Evolutionary conservation across 1,139 yeast genomes (phyloP).

Genomic region (Hansenula sp.): DNA sequence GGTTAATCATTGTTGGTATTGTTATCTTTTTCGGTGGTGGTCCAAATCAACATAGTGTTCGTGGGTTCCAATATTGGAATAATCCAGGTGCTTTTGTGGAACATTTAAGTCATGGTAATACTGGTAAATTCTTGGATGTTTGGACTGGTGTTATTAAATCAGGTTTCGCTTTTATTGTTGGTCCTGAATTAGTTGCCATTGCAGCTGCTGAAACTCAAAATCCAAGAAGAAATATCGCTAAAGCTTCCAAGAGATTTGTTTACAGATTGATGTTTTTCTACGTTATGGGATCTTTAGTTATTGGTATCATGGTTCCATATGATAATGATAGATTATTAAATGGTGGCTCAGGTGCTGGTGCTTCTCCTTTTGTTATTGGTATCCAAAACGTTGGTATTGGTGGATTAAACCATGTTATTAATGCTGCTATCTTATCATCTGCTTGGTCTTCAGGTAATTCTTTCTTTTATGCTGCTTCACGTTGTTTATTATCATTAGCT

Average conservation of each 20-base stretch:
- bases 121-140: conserved; percentile 69
- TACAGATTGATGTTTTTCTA: conserved; percentile 65
- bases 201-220: conserved; percentile 72
- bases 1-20: conserved; percentile 65
- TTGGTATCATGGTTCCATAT: conserved; percentile 53
- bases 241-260: conserved; percentile 69
- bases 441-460: conserved; percentile 60
- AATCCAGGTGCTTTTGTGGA: conserved; percentile 50
- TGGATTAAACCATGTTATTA: conserved; percentile 50
- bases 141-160: conserved; percentile 55
- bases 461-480: conserved; percentile 51
- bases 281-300: conserved; percentile 51
- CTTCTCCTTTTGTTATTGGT: conserved; percentile 52
- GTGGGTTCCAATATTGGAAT: conserved; percentile 68
- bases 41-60: conserved; percentile 62
- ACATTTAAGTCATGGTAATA: conserved; percentile 48
- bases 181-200: conserved; percentile 79
- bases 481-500: conserved; percentile 54
- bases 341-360: conserved; percentile 46
- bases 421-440: conserved; percentile 46
- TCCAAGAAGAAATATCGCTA: conserved; percentile 68
- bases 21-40: conserved; percentile 84
- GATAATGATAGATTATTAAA: conserved; percentile 39
- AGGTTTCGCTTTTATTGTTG: conserved; percentile 66
- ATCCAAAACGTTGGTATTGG: conserved; percentile 39